phyloP scores from a whole-genome alignment of 257 asterid species.

The Solanum raphanifolium region DNA sequence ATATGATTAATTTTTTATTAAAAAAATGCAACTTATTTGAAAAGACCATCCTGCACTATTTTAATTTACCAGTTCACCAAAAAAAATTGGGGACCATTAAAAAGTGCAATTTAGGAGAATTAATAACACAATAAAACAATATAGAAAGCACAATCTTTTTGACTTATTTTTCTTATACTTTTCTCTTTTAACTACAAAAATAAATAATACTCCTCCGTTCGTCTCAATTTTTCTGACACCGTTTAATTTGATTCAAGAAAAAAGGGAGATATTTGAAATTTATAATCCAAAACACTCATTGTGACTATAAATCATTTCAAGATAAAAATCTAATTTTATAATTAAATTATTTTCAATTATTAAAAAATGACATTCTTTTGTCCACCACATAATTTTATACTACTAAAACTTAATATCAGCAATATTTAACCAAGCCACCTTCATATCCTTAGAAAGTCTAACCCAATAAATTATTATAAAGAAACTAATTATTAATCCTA shows the following conservation, averaged over 20 bases:
- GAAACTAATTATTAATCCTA: not conserved
- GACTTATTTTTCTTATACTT: not conserved
- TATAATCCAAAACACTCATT: not conserved
- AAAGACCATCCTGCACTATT: not conserved
- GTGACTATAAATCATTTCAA: not conserved
- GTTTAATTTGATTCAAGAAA: no score
- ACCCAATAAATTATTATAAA: no score
- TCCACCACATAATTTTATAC: not conserved
- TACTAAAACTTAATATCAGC: not conserved
- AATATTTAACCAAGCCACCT: not conserved
- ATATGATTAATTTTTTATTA: not conserved
- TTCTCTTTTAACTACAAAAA: not conserved
- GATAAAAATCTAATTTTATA: not conserved
- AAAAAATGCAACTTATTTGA: not conserved
- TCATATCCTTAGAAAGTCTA: not conserved
- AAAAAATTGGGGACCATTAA: constrained; percentile 3
- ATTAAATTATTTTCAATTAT: not conserved
- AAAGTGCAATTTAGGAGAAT: constrained; percentile 3
- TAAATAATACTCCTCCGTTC: not conserved
- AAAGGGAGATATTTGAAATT: not conserved
- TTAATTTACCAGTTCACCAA: not conserved
- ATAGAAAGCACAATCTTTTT: not conserved
- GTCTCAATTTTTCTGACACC: no score
- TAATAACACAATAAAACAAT: not conserved
- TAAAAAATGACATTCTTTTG: not conserved